Conservation (phyloP, 2,329 filamentous ascomycete species). For the Aspergillus spinulosporus region DNA sequence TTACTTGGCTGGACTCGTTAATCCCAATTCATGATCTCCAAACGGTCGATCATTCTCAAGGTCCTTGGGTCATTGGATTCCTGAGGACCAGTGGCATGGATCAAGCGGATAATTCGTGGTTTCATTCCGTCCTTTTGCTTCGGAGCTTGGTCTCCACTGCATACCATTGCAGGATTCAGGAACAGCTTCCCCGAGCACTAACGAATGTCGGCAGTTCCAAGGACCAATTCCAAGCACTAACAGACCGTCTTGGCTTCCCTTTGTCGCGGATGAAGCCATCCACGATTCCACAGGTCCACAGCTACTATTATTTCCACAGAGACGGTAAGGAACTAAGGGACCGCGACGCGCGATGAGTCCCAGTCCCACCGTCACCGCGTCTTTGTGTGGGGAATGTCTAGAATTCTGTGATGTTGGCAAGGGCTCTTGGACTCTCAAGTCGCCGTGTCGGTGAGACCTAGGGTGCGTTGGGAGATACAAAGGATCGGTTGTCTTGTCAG, state of each 20-base stretch:
- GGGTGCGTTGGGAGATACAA: conserved; percentile 4
- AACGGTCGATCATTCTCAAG: conserved; percentile 7
- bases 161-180: conserved; percentile 34
- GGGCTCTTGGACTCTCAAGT: not conserved
- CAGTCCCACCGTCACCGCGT: conserved; percentile 4
- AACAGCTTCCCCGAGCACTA: conserved; percentile 35
- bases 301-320: conserved; percentile 6
- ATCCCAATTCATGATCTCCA: not conserved
- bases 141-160: conserved; percentile 16
- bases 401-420: conserved; percentile 5
- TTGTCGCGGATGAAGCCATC: conserved; percentile 10
- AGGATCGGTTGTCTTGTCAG: not conserved
- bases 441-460: conserved; percentile 9
- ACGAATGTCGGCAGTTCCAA: conserved; percentile 25
- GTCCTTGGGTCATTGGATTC: conserved; percentile 4
- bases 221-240: not conserved
- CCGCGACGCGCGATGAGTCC: conserved; percentile 1
- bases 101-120: conserved; percentile 7
- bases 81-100: not conserved
- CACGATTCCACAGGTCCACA: not conserved
- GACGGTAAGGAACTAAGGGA: conserved; percentile 3
- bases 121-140: conserved; percentile 7
- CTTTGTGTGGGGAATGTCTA: conserved; percentile 5
- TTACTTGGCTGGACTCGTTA: conserved; percentile 3
- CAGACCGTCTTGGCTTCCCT: conserved; percentile 18